These are phyloP conservation scores for Podila clonocystis DNA, from an alignment of 192 early-diverging fungal genomes.

Conservation along the genomic window DNA sequence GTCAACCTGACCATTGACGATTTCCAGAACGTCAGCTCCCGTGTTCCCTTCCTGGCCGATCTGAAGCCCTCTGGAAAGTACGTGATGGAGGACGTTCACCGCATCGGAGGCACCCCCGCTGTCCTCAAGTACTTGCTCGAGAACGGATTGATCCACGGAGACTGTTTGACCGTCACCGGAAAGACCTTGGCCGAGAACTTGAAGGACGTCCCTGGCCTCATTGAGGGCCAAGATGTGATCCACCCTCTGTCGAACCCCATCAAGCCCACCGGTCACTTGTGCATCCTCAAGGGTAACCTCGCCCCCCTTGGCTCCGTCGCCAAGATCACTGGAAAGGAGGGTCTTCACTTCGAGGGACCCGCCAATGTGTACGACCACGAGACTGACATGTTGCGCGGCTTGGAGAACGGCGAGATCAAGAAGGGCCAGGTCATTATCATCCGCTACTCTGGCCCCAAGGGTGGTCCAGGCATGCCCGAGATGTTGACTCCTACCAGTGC, in stretches of 20 bases:
- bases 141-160: conserved; percentile 87
- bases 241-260: conserved; percentile 85
- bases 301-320: conserved; percentile 97
- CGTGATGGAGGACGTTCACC: conserved; percentile 97
- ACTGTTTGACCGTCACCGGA: conserved; percentile 95
- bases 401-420: conserved; percentile 87
- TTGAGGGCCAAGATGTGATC: conserved; percentile 88
- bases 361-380: conserved; percentile 96
- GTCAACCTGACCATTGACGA: conserved; percentile 91
- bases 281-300: conserved; percentile 93
- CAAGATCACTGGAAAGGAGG: conserved; percentile 99
- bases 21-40: conserved; percentile 92
- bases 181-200: conserved; percentile 97
- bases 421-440: conserved; percentile 95
- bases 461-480: conserved; percentile 99
- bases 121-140: conserved; percentile 94
- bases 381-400: conserved; percentile 88
- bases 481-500: conserved; percentile 98
- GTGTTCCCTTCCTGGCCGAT: conserved; percentile 96
- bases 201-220: conserved; percentile 76
- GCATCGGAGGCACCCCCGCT: conserved; percentile 93
- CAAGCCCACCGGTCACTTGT: conserved; percentile 94
- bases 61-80: conserved; percentile 97
- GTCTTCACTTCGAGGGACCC: conserved; percentile 85
- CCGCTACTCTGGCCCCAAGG: conserved; percentile 98